Conservation (phyloP, 352 stramenopile genomes). For the Phytophthora fragariaefolia region DNA sequence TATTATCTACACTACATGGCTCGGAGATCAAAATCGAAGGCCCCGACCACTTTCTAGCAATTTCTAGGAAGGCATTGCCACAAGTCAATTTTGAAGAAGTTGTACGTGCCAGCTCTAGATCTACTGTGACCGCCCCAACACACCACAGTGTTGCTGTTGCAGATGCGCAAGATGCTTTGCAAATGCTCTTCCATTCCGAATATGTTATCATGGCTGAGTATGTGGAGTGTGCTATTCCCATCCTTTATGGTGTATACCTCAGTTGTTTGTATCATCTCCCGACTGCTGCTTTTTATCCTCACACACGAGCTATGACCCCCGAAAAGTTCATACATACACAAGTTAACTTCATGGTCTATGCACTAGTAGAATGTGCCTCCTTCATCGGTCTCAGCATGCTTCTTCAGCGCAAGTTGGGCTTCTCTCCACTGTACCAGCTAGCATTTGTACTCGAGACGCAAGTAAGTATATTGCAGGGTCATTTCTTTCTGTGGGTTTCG, state of each 20-base stretch:
- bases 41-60: not conserved
- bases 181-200: constrained; percentile 40
- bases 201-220: constrained; percentile 44
- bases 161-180: constrained; percentile 18
- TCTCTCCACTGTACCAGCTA: constrained; percentile 36
- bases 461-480: constrained; percentile 24
- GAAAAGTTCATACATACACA: not conserved
- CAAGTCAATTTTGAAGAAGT: constrained; percentile 2
- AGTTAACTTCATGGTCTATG: constrained; percentile 24
- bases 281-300: constrained; percentile 21
- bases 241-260: constrained; percentile 38
- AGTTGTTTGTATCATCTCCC: constrained; percentile 26
- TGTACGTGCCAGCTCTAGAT: not conserved
- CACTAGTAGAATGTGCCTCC: constrained; percentile 24
- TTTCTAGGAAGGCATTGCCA: not conserved
- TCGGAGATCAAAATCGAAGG: too few relatives aligned
- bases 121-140: not conserved
- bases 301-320: constrained; percentile 10
- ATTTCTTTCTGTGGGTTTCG: constrained; percentile 36
- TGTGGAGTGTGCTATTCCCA: constrained; percentile 38
- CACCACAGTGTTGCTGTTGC: not conserved
- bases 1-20: too few relatives aligned
- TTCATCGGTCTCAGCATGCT: constrained; percentile 2
- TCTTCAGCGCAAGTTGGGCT: constrained; percentile 11
- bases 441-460: constrained; percentile 45